phyloP scores from a whole-genome alignment of 2,329 filamentous ascomycete genomes.

The Diaporthe destruens region DNA sequence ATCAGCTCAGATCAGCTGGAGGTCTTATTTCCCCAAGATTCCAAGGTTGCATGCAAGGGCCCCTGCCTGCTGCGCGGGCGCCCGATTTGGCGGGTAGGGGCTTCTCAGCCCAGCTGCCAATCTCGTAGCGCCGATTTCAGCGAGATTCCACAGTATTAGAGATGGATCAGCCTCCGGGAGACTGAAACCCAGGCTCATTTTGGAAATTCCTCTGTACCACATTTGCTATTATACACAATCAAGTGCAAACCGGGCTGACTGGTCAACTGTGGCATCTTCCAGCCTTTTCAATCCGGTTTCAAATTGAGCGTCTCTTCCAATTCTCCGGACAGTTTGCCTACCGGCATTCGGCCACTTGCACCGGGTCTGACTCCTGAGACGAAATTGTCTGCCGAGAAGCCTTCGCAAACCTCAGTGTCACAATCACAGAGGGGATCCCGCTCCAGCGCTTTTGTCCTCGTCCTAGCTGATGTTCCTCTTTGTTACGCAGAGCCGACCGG shows the following conservation, averaged over 20 bases:
- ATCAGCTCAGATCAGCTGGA: conserved; percentile 27
- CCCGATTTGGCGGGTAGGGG: conserved; percentile 33
- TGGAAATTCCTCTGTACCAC: conserved; percentile 27
- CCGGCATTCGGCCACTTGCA: conserved; percentile 30
- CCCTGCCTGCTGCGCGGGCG: conserved; percentile 28
- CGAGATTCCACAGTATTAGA: neutral
- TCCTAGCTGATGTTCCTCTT: neutral
- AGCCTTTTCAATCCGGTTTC: conserved; percentile 35
- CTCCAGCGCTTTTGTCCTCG: neutral
- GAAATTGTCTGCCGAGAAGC: conserved; percentile 5
- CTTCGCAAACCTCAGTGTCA: conserved; percentile 28
- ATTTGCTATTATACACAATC: conserved; percentile 30
- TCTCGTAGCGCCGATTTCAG: conserved; percentile 32
- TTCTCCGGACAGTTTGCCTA: conserved; percentile 25
- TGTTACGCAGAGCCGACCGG: conserved; percentile 3
- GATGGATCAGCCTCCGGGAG: conserved; percentile 20
- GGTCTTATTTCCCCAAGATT: conserved; percentile 20
- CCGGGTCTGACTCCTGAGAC: conserved; percentile 31
- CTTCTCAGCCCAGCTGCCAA: conserved; percentile 35
- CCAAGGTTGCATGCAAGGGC: conserved; percentile 28
- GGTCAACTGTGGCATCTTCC: conserved; percentile 3
- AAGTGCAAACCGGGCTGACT: conserved; percentile 38
- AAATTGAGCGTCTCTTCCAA: conserved; percentile 21
- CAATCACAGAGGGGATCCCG: neutral
- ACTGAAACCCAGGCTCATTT: conserved; percentile 32